phyloP scores from a whole-genome alignment of 1,284 basidiomycete species.

The Psilocybe mexicana region DNA sequence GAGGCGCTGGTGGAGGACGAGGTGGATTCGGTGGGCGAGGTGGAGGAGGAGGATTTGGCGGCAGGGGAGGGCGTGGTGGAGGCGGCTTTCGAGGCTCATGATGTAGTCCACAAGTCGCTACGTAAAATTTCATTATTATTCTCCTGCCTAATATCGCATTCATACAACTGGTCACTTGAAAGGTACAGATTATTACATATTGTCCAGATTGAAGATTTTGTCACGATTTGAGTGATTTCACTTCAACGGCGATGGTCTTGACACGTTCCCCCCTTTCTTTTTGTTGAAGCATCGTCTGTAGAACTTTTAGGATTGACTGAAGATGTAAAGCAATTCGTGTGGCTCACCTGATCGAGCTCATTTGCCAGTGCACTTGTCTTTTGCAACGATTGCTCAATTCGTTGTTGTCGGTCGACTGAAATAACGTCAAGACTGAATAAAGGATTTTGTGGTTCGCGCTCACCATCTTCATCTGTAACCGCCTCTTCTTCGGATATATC shows the following conservation, averaged over 20 bases:
- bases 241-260: conserved; percentile 42
- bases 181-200: conserved; percentile 2
- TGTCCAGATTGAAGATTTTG: not conserved
- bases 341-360: conserved; percentile 53
- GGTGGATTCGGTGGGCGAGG: conserved; percentile 40
- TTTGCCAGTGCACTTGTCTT: conserved; percentile 42
- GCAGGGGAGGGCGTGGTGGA: conserved; percentile 37
- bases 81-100: conserved; percentile 47
- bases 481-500: conserved; percentile 22
- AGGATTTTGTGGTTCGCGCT: not conserved
- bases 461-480: conserved; percentile 22
- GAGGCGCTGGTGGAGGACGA: conserved; percentile 34
- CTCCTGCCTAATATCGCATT: not conserved
- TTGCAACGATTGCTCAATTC: conserved; percentile 30
- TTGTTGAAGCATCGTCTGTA: conserved; percentile 47
- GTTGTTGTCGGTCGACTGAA: conserved; percentile 11
- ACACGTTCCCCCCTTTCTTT: conserved; percentile 43
- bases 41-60: conserved; percentile 40
- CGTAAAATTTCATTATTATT: not conserved
- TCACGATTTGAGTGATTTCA: conserved; percentile 47
- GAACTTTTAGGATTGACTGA: conserved; percentile 4
- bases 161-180: not conserved
- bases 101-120: not conserved
- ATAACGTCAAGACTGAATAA: too few species aligned
- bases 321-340: not conserved